Evolutionary conservation across 192 early-diverging fungal genomes (phyloP), one percentile per base, ranked within the genome.

Genomic region (Phycomyces blakesleeanus): DNA sequence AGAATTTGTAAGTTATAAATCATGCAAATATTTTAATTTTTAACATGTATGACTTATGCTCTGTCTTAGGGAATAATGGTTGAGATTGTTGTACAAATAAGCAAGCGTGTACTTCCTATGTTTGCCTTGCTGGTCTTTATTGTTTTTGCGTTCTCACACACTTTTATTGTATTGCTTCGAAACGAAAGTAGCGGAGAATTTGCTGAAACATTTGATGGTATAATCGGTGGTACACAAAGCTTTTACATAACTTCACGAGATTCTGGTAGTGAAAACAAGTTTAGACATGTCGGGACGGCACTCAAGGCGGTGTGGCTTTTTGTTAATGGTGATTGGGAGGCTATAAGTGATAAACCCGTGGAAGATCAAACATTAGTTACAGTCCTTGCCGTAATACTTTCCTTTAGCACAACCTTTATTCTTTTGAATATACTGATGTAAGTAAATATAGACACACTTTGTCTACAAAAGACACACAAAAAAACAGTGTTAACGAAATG

Each of bases 361-460:
- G 61, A 51, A 54, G 51, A 63, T 24, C 26, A 38, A 26, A 53
- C 12, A 3, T 52, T 63, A 38, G 51, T 39, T 1, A 21, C 51
- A 5, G 37, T 52, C 15, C 24, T 63, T n/a, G 16, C 37, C 24
- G 24, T 63, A 40, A 2, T 63, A 26, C 51, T 63, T 21, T 63
- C 61, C 12, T 63, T 63, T 26, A 53, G 39, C 10, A 63, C 61
- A 7, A 51, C 51, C 0, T 53, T 63, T 3, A 63, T 63, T 15
- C 51, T 63, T 22, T 63, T 52, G 20, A 63, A 63, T 21, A 63
- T 63, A 29, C 27, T 63, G 7, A 63, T 63, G 61, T 63, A 63
- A 54, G 61, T 63, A 3, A n/a, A 0, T 7, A 1, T 39, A n/a
- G n/a, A n/a, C n/a, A n/a, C n/a, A n/a, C n/a, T n/a, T n/a, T n/a